Evolutionary conservation across 345 rosid species (phyloP), one percentile per base, ranked within the genome.

Genomic region (Fremontodendron californicum): DNA sequence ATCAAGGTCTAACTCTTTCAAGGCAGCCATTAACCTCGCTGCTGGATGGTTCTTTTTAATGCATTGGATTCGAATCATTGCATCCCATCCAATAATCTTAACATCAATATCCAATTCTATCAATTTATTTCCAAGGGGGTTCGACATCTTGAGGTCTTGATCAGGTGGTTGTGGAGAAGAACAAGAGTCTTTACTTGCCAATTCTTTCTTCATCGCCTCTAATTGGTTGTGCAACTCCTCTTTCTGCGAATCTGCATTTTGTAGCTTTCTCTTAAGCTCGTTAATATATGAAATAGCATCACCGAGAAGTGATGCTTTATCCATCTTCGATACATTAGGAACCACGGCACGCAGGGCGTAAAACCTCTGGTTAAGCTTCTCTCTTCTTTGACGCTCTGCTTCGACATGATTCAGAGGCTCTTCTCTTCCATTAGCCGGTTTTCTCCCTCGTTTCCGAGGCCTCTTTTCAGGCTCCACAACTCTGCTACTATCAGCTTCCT

Each of bases 301-400:
- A 3, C 94, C 99, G 0, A 95, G 89, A 6, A 95, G 91, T 4
- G 99, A 96, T 29, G 99, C 99, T 78, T 96, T 96, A 62, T 96
- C 99, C 99, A 95, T 95, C 82, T 95, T 95, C 0, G 99, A 95
- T 3, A 95, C 97, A 39, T 92, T 93, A 9, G 99, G 99, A 71
- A 95, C 99, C 69, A 93, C 93, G 33, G 97, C 98, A 79, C 99
- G 87, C 16, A 95, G 75, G 0, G 99, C 88, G 37, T 95, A 95
- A 80, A 95, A 93, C 80, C 85, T 85, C 81, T 92, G 98, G 79
- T 95, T 95, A 46, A 95, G 90, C 88, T 95, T 95, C 91, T 95
- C 97, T 64, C 98, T 85, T 84, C 99, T 90, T 79, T 95, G 99
- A 61, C 98, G 89, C 91, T 95, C 99, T 40, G 99, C 98, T 77